phyloP scores from a whole-genome alignment of 805 yeast genomes.

The Wickerhamomyces alni region DNA sequence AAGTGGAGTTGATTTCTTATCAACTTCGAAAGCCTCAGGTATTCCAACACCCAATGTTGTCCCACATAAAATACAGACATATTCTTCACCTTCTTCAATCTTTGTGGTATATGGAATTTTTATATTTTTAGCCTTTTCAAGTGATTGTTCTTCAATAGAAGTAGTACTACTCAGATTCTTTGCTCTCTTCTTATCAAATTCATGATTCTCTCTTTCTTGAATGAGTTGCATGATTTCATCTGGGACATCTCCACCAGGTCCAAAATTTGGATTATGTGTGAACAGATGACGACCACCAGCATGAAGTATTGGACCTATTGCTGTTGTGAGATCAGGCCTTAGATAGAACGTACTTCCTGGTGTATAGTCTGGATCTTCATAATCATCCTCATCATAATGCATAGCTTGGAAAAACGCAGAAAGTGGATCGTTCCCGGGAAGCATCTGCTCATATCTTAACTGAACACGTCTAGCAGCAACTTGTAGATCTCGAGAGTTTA shows the following conservation, averaged over 20 bases:
- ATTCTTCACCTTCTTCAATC: conserved; percentile 30
- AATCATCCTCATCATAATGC: conserved; percentile 6
- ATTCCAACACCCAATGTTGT: conserved; percentile 68
- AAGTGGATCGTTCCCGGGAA: neutral
- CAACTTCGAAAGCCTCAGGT: conserved; percentile 42
- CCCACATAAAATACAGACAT: conserved; percentile 67
- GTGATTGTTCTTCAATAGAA: neutral
- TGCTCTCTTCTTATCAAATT: conserved; percentile 8
- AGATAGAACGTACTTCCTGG: too few relatives aligned
- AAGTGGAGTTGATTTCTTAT: conserved; percentile 22
- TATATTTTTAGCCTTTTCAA: neutral
- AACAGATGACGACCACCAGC: too few relatives aligned
- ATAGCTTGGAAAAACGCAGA: neutral
- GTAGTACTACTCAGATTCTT: conserved; percentile 9
- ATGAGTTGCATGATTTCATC: conserved; percentile 10
- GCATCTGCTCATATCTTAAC: too few relatives aligned
- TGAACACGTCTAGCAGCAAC: too few relatives aligned
- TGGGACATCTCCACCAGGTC: conserved; percentile 9
- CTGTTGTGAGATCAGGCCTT: too few relatives aligned
- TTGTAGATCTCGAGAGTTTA: too few relatives aligned
- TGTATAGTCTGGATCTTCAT: conserved; percentile 8
- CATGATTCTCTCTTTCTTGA: conserved; percentile 14
- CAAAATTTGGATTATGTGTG: too few relatives aligned
- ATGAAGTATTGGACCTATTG: too few relatives aligned
- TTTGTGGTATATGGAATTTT: conserved; percentile 17